Percentiles rank a stretch among this genome's conserved stretches.
Conservation (phyloP, 176 grass and related monocot species). For the Avena atlantica region DNA sequence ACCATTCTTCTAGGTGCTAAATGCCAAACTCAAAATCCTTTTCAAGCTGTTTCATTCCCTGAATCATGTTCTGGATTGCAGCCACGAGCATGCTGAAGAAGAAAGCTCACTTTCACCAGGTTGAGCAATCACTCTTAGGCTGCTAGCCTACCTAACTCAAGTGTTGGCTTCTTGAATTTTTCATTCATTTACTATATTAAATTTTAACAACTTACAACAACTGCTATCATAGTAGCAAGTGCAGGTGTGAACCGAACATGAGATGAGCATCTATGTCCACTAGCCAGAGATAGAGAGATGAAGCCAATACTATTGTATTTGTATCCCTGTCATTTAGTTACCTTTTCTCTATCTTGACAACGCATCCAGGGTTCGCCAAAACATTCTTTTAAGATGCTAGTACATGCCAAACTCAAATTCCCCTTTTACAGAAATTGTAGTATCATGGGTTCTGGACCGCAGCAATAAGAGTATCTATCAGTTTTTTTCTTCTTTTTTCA, state of each 20-base stretch:
- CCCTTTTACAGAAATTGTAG: not conserved
- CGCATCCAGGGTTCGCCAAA: constrained; percentile 6
- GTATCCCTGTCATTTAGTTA: constrained; percentile 23
- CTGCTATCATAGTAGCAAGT: constrained; percentile 20
- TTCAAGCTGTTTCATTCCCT: not conserved
- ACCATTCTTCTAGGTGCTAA: constrained; percentile 3
- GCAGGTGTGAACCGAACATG: constrained; percentile 2
- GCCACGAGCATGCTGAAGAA: not conserved
- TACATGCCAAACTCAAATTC: not conserved
- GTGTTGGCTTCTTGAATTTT: not conserved
- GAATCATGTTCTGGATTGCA: constrained; percentile 16
- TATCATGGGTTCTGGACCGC: not conserved
- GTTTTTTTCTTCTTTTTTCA: not conserved
- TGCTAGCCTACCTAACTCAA: not conserved
- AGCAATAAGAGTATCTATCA: not conserved
- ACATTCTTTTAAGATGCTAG: constrained; percentile 5
- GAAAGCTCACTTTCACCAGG: constrained; percentile 4
- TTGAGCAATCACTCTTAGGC: constrained; percentile 6
- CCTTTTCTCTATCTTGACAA: not conserved
- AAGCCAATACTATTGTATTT: not conserved
- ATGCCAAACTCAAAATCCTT: not conserved
- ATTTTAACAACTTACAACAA: not conserved
- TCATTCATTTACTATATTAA: constrained; percentile 2
- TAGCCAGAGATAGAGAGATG: not conserved
- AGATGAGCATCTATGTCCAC: not conserved